A percentile compares a stretch with the other conserved stretches of the same genome.
Conservation (phyloP, 371 early-diverging fungal species). For the Syncephalastrum sp. region DNA sequence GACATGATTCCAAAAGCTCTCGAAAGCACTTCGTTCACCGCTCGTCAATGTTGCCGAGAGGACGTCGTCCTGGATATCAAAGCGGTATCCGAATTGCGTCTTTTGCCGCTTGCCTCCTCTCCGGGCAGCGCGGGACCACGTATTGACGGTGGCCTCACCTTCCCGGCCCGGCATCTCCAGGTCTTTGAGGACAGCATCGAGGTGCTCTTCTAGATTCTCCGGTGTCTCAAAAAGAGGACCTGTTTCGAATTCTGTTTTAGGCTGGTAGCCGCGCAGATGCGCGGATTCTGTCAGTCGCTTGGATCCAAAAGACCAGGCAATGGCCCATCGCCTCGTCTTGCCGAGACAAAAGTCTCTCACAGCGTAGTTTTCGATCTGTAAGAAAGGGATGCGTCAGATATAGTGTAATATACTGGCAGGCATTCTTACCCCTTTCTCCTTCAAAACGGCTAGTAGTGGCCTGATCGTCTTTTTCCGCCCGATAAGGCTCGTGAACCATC, state of each 20-base stretch:
- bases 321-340: conserved; percentile 61
- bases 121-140: conserved; percentile 53
- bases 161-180: conserved; percentile 24
- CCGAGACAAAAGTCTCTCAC: conserved; percentile 59
- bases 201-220: conserved; percentile 8
- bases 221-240: too few species aligned
- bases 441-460: conserved; percentile 34
- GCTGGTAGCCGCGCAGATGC: conserved; percentile 15
- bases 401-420: too few species aligned
- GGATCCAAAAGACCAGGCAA: conserved; percentile 63
- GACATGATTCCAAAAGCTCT: conserved; percentile 51
- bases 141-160: conserved; percentile 23
- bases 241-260: conserved; percentile 29
- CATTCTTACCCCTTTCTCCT: conserved; percentile 23
- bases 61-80: conserved; percentile 9
- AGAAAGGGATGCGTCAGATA: too few species aligned
- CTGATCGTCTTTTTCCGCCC: conserved; percentile 55
- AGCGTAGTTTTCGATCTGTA: conserved; percentile 40
- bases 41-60: conserved; percentile 5
- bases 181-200: conserved; percentile 27
- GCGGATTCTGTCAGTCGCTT: conserved; percentile 12
- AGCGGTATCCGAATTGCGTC: conserved; percentile 26
- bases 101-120: conserved; percentile 27
- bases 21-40: conserved; percentile 36
- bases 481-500: conserved; percentile 70